Evolutionary conservation across 2,329 filamentous ascomycete genomes (phyloP).

Genomic region (Colletotrichum costaricense): DNA sequence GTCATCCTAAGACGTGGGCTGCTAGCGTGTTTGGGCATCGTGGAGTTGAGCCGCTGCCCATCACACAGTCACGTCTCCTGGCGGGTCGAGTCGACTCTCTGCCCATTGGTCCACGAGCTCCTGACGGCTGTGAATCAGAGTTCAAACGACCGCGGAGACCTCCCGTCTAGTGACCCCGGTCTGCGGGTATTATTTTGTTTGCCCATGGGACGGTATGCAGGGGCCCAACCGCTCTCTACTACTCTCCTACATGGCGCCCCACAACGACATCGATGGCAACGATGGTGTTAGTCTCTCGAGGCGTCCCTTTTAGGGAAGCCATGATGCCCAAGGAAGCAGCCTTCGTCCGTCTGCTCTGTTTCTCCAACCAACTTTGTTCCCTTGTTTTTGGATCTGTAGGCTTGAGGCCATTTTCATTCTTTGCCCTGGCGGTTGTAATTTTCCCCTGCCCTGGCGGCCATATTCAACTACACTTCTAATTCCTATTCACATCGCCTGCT

Average conservation of each 20-base stretch:
- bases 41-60: slow-evolving; percentile 15
- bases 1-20: slow-evolving; percentile 9
- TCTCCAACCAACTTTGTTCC: not conserved
- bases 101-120: slow-evolving; percentile 4
- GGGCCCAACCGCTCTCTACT: not conserved
- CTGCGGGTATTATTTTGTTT: slow-evolving; percentile 16
- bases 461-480: slow-evolving; percentile 9
- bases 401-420: slow-evolving; percentile 14
- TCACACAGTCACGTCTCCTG: not conserved
- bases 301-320: slow-evolving; percentile 12
- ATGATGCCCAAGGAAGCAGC: not conserved
- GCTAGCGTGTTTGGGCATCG: slow-evolving; percentile 28
- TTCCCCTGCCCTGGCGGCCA: slow-evolving; percentile 17
- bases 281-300: not conserved
- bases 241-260: slow-evolving; percentile 5
- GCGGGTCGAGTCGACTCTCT: not conserved
- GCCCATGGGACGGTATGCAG: slow-evolving; percentile 19
- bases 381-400: not conserved
- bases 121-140: slow-evolving; percentile 19
- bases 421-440: slow-evolving; percentile 21
- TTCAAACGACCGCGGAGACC: slow-evolving; percentile 25
- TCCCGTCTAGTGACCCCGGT: slow-evolving; percentile 10
- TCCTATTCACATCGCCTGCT: not conserved
- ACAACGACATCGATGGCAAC: not conserved
- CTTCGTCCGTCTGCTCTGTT: not conserved